Evolutionary conservation across 306 rosid genomes (phyloP).

Genomic region (Lotus japonicus): DNA sequence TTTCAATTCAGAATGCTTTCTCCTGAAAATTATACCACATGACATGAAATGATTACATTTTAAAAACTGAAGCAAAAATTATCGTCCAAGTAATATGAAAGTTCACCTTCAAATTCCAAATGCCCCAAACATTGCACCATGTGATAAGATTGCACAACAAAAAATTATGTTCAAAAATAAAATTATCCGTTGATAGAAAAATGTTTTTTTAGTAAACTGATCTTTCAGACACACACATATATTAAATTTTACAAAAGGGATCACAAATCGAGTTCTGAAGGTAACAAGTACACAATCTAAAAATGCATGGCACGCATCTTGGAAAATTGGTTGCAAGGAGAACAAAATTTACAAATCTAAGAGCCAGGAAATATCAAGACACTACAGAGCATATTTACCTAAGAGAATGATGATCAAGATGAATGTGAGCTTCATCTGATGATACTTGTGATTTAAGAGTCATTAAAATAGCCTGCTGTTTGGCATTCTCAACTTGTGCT

Average conservation of each 20-base stretch:
- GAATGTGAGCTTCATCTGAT: conserved; percentile 96
- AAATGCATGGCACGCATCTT: not conserved
- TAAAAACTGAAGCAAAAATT: not conserved
- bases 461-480: conserved; percentile 83
- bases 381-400: conserved; percentile 39
- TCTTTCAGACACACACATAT: not conserved
- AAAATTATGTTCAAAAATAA: not conserved
- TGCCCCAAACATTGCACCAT: conserved; percentile 37
- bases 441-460: conserved; percentile 86
- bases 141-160: not conserved
- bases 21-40: conserved; percentile 49
- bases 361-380: conserved; percentile 1
- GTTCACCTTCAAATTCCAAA: conserved; percentile 53
- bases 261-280: not conserved
- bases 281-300: conserved; percentile 1
- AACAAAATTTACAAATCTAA: conserved; percentile 7
- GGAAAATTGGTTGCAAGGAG: not conserved
- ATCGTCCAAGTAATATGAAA: conserved; percentile 34
- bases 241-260: not conserved
- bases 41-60: not conserved
- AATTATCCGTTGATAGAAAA: not conserved
- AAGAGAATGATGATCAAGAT: conserved; percentile 92
- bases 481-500: conserved; percentile 96
- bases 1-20: conserved; percentile 83
- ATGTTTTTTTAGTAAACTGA: not conserved